These are phyloP conservation scores for Crithidia acanthocephali DNA, from an alignment of 208 protist genomes.

Conservation along the genomic window DNA sequence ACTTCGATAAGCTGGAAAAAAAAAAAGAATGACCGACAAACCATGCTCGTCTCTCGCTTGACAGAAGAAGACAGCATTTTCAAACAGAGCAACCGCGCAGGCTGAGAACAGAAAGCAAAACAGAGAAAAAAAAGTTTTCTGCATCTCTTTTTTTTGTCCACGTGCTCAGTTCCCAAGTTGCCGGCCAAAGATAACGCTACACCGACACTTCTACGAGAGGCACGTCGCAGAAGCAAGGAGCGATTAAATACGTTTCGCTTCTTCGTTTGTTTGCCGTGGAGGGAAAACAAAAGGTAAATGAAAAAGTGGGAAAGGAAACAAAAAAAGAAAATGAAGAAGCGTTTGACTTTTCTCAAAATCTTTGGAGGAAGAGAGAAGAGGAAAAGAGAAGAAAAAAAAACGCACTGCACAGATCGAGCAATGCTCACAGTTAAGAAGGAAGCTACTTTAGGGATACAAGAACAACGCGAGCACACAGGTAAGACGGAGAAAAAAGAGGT, in stretches of 20 bases:
- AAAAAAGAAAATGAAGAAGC: not conserved
- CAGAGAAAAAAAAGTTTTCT: too few relatives aligned
- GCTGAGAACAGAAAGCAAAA: too few relatives aligned
- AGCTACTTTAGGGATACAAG: too few relatives aligned
- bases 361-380: not conserved
- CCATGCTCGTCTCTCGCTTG: too few relatives aligned
- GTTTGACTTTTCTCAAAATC: too few relatives aligned
- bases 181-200: not conserved
- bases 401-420: not conserved
- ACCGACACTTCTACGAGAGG: not conserved
- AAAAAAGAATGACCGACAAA: too few relatives aligned
- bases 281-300: conserved; percentile 27
- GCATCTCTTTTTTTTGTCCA: not conserved
- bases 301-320: not conserved
- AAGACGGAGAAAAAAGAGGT: not conserved
- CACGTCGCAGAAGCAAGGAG: not conserved
- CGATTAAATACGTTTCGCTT: not conserved
- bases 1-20: too few relatives aligned
- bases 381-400: not conserved
- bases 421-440: not conserved
- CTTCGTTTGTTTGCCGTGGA: conserved; percentile 1
- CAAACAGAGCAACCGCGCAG: too few relatives aligned
- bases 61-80: too few relatives aligned
- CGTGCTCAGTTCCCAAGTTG: not conserved
- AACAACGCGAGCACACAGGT: too few relatives aligned